Evolutionary conservation across 2,329 filamentous ascomycete species (phyloP), one percentile per base, ranked within the genome.

Genomic region (Talaromyces sp.): DNA sequence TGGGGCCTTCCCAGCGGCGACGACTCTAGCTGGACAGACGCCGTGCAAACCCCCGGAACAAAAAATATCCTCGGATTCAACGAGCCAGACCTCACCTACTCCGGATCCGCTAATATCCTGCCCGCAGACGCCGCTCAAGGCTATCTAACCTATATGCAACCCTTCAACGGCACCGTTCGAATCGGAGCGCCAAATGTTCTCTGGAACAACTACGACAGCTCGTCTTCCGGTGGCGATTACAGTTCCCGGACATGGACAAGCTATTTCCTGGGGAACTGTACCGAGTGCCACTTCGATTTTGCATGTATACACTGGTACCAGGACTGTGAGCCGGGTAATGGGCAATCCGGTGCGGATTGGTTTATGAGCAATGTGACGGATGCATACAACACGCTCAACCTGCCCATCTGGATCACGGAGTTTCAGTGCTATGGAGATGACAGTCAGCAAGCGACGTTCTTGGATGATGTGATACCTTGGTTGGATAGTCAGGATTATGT

Each of bases 241-340:
- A 4, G 65, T 64, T 55, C 72, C 71, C 0, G 58, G 71, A 11
- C 56, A 0, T 76, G 67, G 62, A 66, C 74, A 0, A 32, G 60
- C 0, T 56, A 62, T 1, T 75, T 75, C 64, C 31, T 75, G 26
- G 31, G 50, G 1, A 61, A 61, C 2, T 75, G 73, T 53, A 58
- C 55, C 0, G 69, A 60, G 2, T 75, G 73, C 63, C 63, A 58
- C n/a, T 65, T 75, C 14, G 73, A 75, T 62, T 75, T 71, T 55
- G 63, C 73, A 38, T 65, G 61, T 14, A 67, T 75, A 24, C 72
- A 75, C 55, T 75, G 71, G 71, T 76, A 75, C 56, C 69, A 71
- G 46, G 67, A 62, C 46, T 9, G 61, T 58, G 1, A 38, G 7
- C 31, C 61, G 2, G 46, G 56, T 4, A 55, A 61, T 43, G 62